Conservation (phyloP, 148 eudicot species). For the Polygonum aviculare region DNA sequence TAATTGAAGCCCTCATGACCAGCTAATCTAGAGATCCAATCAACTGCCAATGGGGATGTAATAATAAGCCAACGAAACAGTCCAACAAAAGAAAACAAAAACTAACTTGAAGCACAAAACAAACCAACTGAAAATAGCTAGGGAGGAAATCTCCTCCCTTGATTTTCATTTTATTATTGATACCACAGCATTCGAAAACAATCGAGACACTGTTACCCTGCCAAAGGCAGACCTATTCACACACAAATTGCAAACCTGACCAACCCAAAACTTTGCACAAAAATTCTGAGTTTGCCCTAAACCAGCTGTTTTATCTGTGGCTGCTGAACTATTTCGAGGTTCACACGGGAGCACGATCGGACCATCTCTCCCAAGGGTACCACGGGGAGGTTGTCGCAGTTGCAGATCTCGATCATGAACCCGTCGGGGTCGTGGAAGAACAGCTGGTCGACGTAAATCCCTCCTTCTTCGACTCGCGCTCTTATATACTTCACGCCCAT, state of each 20-base stretch:
- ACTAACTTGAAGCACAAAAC: not conserved
- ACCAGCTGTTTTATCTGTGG: constrained; percentile 15
- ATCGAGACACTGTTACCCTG: not conserved
- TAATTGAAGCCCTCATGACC: not conserved
- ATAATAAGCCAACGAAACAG: not conserved
- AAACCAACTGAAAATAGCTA: not conserved
- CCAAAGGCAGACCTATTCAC: not conserved
- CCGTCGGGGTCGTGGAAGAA: constrained; percentile 93
- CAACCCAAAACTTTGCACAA: constrained; percentile 3
- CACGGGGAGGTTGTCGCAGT: constrained; percentile 71
- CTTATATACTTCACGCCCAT: constrained; percentile 45
- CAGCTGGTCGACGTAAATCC: constrained; percentile 63
- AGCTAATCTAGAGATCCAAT: not conserved
- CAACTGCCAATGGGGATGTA: not conserved
- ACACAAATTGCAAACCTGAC: constrained; percentile 6
- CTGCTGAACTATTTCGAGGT: constrained; percentile 28
- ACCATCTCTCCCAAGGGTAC: constrained; percentile 53
- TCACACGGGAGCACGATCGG: constrained; percentile 54
- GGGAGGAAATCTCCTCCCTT: not conserved
- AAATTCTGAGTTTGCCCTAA: not conserved
- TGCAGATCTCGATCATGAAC: constrained; percentile 89
- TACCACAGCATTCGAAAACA: constrained; percentile 1
- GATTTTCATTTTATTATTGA: not conserved
- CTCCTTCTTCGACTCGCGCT: constrained; percentile 72
- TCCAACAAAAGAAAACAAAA: not conserved